Evolutionary conservation across 768 basidiomycete genomes (phyloP).

Genomic region (Termitomyces sp.): DNA sequence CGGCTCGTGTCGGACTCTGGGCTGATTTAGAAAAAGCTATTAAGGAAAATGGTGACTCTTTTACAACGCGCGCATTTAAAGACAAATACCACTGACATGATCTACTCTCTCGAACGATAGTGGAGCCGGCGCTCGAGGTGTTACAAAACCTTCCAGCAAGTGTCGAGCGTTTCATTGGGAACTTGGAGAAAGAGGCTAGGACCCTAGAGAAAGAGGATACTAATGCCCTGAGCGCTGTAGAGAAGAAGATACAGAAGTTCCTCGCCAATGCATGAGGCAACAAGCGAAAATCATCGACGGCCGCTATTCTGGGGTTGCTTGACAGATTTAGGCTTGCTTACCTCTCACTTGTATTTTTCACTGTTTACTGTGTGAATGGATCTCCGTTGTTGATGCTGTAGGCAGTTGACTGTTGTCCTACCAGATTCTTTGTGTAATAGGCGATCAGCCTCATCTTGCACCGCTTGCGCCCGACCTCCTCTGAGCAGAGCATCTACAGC

Average conservation of each 20-base stretch:
- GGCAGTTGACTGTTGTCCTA: background rate
- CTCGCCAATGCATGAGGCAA: slow-evolving; percentile 19
- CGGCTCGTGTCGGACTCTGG: slow-evolving; percentile 47
- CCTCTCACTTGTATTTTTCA: background rate
- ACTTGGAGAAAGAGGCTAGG: slow-evolving; percentile 51
- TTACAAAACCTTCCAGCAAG: slow-evolving; percentile 43
- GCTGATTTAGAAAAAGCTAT: slow-evolving; percentile 37
- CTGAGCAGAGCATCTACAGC: background rate
- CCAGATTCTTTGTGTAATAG: background rate
- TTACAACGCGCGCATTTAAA: background rate
- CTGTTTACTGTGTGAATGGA: background rate
- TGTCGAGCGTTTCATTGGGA: slow-evolving; percentile 46
- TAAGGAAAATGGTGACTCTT: slow-evolving; percentile 40
- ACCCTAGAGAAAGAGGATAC: slow-evolving; percentile 30
- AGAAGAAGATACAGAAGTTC: slow-evolving; percentile 26
- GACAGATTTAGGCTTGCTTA: background rate
- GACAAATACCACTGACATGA: slow-evolving; percentile 1
- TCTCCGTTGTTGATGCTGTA: background rate
- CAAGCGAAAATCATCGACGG: background rate
- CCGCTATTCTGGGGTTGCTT: background rate
- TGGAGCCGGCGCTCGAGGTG: slow-evolving; percentile 34
- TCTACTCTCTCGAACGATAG: slow-evolving; percentile 24
- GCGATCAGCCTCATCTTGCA: background rate
- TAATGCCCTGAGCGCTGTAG: slow-evolving; percentile 16
- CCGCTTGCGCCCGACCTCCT: background rate